These are phyloP conservation scores for Camellia lanceoleosa DNA, from an alignment of 148 eudicot genomes.

Conservation along the genomic window DNA sequence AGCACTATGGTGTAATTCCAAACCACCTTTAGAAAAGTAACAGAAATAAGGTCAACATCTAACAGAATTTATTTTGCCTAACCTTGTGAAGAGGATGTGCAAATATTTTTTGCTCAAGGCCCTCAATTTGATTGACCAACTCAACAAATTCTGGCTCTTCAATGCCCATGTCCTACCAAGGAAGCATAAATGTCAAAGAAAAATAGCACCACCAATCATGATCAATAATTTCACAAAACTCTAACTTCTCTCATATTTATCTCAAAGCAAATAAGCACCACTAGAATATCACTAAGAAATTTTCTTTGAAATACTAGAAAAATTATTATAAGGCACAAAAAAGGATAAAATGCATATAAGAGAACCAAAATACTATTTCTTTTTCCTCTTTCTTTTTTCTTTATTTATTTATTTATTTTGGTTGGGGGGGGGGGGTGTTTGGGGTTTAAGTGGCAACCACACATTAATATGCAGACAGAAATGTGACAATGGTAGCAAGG, in stretches of 20 bases:
- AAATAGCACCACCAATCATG: not conserved
- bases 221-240: not conserved
- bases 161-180: constrained; percentile 88
- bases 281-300: not conserved
- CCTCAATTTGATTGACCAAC: constrained; percentile 77
- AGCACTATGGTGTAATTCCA: not conserved
- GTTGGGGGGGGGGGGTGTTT: too few species aligned
- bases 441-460: too few species aligned
- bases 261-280: not conserved
- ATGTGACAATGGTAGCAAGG: not conserved
- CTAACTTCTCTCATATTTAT: not conserved
- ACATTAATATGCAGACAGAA: not conserved
- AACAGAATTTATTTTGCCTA: not conserved
- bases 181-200: not conserved
- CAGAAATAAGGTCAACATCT: not conserved
- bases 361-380: not conserved
- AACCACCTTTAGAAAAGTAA: constrained; percentile 1
- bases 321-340: not conserved
- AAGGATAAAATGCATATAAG: not conserved
- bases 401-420: too few species aligned
- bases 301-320: not conserved
- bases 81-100: constrained; percentile 92
- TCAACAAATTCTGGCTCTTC: constrained; percentile 84
- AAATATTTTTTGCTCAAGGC: constrained; percentile 67
- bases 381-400: too few species aligned